phyloP scores from a whole-genome alignment of 129 eudicot genomes.

The Chrysanthemum makinoi region DNA sequence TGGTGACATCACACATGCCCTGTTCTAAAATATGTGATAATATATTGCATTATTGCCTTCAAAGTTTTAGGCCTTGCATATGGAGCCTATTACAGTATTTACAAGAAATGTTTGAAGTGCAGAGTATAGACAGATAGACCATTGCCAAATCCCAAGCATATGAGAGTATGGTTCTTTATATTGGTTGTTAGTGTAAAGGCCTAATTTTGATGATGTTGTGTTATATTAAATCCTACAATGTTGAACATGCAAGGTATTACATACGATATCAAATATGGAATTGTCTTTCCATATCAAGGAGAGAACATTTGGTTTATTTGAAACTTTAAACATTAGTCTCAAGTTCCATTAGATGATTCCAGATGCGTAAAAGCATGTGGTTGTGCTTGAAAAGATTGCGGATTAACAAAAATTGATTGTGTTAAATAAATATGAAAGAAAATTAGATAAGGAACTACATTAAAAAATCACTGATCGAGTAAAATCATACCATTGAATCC shows the following conservation, averaged over 20 bases:
- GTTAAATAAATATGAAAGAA: neutral
- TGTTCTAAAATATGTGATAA: slow-evolving; percentile 13
- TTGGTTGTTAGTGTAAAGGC: slow-evolving; percentile 7
- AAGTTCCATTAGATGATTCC: slow-evolving; percentile 7
- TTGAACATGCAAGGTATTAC: neutral
- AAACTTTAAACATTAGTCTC: slow-evolving; percentile 9
- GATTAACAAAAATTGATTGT: slow-evolving; percentile 1
- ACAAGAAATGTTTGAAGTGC: slow-evolving; percentile 2
- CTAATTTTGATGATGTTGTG: neutral
- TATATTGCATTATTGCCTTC: slow-evolving; percentile 10
- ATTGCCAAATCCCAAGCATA: neutral
- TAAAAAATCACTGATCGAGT: neutral
- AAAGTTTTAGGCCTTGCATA: slow-evolving; percentile 7
- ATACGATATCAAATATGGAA: slow-evolving; percentile 1
- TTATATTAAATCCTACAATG: neutral
- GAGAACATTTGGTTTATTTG: neutral
- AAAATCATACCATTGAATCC: slow-evolving; percentile 75
- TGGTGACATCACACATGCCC: slow-evolving; percentile 11
- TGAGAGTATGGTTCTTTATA: neutral
- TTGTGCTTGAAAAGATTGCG: neutral
- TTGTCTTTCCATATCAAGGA: slow-evolving; percentile 1
- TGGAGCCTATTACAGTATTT: slow-evolving; percentile 11
- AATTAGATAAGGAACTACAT: neutral
- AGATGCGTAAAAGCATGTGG: slow-evolving; percentile 1
- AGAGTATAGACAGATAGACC: neutral